Conservation (phyloP, 345 rosid genomes). For the Viola odorata region DNA sequence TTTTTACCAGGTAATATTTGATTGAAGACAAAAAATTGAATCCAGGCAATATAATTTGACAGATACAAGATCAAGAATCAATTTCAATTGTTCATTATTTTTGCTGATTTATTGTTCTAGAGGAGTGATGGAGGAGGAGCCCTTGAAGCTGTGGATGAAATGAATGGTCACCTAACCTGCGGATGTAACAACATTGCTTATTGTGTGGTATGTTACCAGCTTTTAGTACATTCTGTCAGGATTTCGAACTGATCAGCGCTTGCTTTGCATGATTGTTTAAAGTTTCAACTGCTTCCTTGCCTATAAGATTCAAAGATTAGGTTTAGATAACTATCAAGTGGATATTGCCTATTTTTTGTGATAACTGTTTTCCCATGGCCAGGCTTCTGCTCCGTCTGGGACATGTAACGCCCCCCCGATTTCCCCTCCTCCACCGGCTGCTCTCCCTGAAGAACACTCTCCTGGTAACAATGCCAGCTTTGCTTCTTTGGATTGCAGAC, state of each 20-base stretch:
- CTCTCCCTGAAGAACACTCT: constrained; percentile 17
- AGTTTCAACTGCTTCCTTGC: background rate
- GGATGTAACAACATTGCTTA: constrained; percentile 70
- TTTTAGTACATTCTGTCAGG: no score
- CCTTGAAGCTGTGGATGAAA: constrained; percentile 71
- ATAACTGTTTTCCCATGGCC: constrained; percentile 14
- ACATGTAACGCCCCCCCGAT: constrained; percentile 64
- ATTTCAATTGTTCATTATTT: background rate
- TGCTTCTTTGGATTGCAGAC: constrained; percentile 23
- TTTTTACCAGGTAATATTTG: constrained; percentile 61
- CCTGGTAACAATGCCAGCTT: constrained; percentile 16
- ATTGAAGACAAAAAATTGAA: no score
- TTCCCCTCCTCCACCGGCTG: constrained; percentile 75
- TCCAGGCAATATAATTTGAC: no score
- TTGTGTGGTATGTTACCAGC: constrained; percentile 55
- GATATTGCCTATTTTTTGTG: no score
- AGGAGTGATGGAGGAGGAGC: constrained; percentile 91
- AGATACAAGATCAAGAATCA: no score
- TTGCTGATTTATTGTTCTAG: constrained; percentile 30
- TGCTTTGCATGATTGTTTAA: no score
- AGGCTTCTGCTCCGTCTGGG: constrained; percentile 71
- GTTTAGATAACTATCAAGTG: background rate
- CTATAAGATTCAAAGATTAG: background rate
- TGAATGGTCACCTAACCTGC: constrained; percentile 89
- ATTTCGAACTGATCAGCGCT: no score